Conservation (phyloP, 352 stramenopile species). For the Pythium vanterpoolii region DNA sequence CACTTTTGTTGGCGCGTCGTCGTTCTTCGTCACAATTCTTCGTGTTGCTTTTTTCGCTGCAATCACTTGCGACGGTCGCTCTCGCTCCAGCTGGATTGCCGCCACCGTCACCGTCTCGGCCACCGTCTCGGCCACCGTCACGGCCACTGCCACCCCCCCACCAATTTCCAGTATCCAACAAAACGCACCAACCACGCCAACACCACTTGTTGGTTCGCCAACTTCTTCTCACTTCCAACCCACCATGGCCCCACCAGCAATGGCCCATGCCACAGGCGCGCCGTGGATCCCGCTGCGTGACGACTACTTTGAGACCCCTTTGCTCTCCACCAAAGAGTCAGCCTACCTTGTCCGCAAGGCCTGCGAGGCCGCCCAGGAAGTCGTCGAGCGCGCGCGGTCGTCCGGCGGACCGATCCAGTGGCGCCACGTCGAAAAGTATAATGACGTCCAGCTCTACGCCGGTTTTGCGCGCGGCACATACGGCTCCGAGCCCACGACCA, state of each 20-base stretch:
- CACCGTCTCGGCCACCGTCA: too few species aligned
- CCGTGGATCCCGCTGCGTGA: slow-evolving; percentile 69
- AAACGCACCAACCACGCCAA: not conserved
- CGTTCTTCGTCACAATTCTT: too few species aligned
- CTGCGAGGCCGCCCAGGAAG: slow-evolving; percentile 73
- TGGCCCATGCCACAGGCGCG: not conserved
- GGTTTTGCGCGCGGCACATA: slow-evolving; percentile 43
- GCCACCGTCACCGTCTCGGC: too few species aligned
- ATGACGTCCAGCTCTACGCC: slow-evolving; percentile 74
- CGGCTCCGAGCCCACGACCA: slow-evolving; percentile 38
- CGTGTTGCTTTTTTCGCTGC: too few species aligned
- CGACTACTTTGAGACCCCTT: slow-evolving; percentile 69
- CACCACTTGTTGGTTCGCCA: too few species aligned
- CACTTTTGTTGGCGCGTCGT: not conserved
- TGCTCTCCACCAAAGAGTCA: slow-evolving; percentile 63
- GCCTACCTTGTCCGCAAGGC: slow-evolving; percentile 78
- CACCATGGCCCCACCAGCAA: not conserved
- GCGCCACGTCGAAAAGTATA: slow-evolving; percentile 73
- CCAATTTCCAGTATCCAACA: too few species aligned
- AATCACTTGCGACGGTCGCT: too few species aligned
- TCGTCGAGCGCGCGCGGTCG: slow-evolving; percentile 67
- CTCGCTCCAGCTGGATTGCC: not conserved
- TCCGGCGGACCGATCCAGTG: slow-evolving; percentile 63
- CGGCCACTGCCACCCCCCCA: too few species aligned
- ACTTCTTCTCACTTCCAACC: not conserved